Conservation (phyloP, 345 rosid genomes). For the Excoecaria agallocha region DNA sequence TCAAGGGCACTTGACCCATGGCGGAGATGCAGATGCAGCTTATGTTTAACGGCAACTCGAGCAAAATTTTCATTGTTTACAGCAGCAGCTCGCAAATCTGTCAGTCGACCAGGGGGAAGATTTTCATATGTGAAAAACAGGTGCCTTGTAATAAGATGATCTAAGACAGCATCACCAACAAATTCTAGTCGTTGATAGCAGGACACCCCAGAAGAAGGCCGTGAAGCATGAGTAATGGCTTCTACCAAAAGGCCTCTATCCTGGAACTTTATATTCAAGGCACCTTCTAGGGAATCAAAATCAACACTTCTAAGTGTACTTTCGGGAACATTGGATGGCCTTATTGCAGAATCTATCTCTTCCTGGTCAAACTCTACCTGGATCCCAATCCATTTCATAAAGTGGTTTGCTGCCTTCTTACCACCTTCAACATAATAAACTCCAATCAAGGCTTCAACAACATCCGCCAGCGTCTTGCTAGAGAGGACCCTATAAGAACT, state of each 20-base stretch:
- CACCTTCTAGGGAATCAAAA: constrained; percentile 69
- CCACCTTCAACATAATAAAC: constrained; percentile 94
- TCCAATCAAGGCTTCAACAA: constrained; percentile 96
- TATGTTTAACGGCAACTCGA: constrained; percentile 93
- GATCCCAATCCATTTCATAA: constrained; percentile 96
- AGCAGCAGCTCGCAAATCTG: constrained; percentile 98
- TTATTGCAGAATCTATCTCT: constrained; percentile 39
- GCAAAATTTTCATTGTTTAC: constrained; percentile 98
- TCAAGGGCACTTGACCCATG: constrained; percentile 99
- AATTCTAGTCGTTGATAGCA: constrained; percentile 95
- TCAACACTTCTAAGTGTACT: constrained; percentile 70
- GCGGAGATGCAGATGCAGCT: constrained; percentile 82
- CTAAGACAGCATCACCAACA: constrained; percentile 97
- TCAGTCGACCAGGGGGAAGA: constrained; percentile 95
- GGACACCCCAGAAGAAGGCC: constrained; percentile 90
- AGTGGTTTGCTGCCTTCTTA: constrained; percentile 79
- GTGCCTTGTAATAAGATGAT: constrained; percentile 89
- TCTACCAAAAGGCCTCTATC: constrained; percentile 70
- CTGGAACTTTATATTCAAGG: constrained; percentile 55
- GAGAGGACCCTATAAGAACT: constrained; percentile 94
- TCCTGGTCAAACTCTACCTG: constrained; percentile 73
- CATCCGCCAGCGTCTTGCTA: constrained; percentile 97
- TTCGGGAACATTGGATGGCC: constrained; percentile 62
- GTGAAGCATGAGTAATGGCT: constrained; percentile 96
- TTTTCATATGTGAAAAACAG: constrained; percentile 85